These are phyloP conservation scores for Phytophthora multivora DNA, from an alignment of 352 stramenopile genomes.

Conservation along the genomic window DNA sequence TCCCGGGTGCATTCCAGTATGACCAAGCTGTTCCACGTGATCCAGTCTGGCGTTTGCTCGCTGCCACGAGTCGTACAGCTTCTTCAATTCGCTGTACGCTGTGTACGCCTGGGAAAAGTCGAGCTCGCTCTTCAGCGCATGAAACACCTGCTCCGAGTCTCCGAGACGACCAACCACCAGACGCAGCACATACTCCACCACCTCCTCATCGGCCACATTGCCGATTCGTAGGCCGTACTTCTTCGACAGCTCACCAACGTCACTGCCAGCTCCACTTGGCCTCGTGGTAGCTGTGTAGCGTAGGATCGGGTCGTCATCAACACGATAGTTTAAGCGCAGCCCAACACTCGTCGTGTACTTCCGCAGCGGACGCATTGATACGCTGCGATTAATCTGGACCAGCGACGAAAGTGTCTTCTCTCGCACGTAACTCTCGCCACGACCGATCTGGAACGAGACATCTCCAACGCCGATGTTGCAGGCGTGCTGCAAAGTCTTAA, in stretches of 20 bases:
- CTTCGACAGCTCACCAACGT: conserved; percentile 15
- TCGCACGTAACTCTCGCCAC: conserved; percentile 10
- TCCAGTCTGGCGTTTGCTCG: conserved; percentile 12
- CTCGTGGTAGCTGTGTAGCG: conserved; percentile 62
- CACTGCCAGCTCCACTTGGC: conserved; percentile 32
- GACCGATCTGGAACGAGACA: conserved; percentile 26
- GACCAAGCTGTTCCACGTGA: conserved; percentile 14
- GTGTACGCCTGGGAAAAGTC: conserved; percentile 41
- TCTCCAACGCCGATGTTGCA: not conserved
- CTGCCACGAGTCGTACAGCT: conserved; percentile 24
- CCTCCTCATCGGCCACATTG: conserved; percentile 41
- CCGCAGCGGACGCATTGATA: conserved; percentile 17
- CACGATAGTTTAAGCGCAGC: conserved; percentile 43
- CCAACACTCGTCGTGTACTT: conserved; percentile 45
- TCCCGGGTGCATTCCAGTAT: not conserved
- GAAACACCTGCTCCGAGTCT: conserved; percentile 40
- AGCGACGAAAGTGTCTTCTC: conserved; percentile 22
- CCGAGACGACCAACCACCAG: conserved; percentile 38
- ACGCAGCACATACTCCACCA: conserved; percentile 46
- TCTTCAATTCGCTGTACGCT: conserved; percentile 47
- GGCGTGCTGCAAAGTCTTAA: conserved; percentile 5
- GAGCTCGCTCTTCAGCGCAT: conserved; percentile 39
- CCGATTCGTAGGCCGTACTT: conserved; percentile 21
- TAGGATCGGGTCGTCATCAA: conserved; percentile 75
- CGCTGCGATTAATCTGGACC: conserved; percentile 20